Percentiles rank a stretch among this genome's conserved stretches.
Evolutionary conservation across 2,329 filamentous ascomycete species (phyloP).

Genomic region (Colletotrichum godetiae): DNA sequence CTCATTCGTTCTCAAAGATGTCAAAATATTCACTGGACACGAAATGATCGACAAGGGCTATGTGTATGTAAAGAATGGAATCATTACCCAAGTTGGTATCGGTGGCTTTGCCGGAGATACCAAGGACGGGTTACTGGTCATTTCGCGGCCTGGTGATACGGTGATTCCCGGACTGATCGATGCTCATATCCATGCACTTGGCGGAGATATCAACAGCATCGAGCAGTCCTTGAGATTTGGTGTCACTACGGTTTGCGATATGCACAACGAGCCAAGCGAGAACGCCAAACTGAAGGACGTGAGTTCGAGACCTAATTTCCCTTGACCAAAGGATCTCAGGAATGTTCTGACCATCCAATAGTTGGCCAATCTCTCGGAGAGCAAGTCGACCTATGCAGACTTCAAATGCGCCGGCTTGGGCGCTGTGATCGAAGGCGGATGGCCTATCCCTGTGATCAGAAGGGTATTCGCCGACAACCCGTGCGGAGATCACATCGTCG

Average conservation of each 20-base stretch:
- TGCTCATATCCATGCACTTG: constrained; percentile 58
- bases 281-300: constrained; percentile 42
- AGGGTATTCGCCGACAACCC: constrained; percentile 32
- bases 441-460: constrained; percentile 49
- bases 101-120: background rate
- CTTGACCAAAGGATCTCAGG: background rate
- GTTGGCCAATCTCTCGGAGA: background rate
- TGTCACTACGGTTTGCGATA: constrained; percentile 62
- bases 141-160: constrained; percentile 58
- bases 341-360: background rate
- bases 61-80: background rate
- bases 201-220: constrained; percentile 46
- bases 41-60: background rate
- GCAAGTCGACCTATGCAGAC: constrained; percentile 50
- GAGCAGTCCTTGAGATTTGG: constrained; percentile 59
- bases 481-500: constrained; percentile 7
- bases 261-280: constrained; percentile 53
- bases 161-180: constrained; percentile 63
- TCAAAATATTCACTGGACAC: constrained; percentile 49
- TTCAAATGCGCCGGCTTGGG: constrained; percentile 60
- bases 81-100: background rate
- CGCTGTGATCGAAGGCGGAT: constrained; percentile 63
- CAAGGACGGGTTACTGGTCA: constrained; percentile 36
- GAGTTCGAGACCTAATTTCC: background rate
- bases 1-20: constrained; percentile 33